phyloP scores from a whole-genome alignment of 1,284 basidiomycete species.

The Cyathus olla region DNA sequence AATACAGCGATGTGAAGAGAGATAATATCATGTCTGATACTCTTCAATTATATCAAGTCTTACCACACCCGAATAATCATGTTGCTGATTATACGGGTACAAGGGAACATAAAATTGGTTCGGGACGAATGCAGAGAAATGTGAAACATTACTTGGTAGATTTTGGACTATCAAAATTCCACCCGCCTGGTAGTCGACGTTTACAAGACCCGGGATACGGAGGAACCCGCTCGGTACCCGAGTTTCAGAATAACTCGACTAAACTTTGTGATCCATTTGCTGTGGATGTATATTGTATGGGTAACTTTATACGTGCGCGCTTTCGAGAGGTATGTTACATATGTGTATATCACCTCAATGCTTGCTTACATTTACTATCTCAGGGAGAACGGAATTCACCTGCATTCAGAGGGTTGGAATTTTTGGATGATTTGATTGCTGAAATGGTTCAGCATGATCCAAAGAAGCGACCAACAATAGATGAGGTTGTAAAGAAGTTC shows the following conservation, averaged over 20 bases:
- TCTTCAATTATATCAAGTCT: not conserved
- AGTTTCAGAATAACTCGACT: slow-evolving; percentile 12
- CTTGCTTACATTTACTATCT: not conserved
- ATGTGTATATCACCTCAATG: not conserved
- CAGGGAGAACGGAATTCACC: not conserved
- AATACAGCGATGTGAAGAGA: slow-evolving; percentile 47
- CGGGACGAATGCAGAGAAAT: slow-evolving; percentile 37
- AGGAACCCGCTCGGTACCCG: slow-evolving; percentile 17
- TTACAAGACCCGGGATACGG: slow-evolving; percentile 13
- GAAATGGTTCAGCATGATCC: slow-evolving; percentile 40
- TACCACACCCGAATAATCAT: not conserved
- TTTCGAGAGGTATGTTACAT: slow-evolving; percentile 32
- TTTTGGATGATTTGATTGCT: slow-evolving; percentile 20
- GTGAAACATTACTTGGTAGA: slow-evolving; percentile 45
- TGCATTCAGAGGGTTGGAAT: slow-evolving; percentile 20
- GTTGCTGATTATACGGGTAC: too few relatives aligned
- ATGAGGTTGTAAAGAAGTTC: slow-evolving; percentile 33
- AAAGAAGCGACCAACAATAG: slow-evolving; percentile 33
- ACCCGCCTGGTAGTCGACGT: slow-evolving; percentile 16
- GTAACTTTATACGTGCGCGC: slow-evolving; percentile 38
- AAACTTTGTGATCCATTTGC: slow-evolving; percentile 40
- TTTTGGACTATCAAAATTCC: slow-evolving; percentile 40
- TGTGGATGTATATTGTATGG: slow-evolving; percentile 48
- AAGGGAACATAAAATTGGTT: too few relatives aligned
- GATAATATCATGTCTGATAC: slow-evolving; percentile 51